A percentile compares a stretch with the other conserved stretches of the same genome.
These are phyloP conservation scores for Pseudopyrenochaeta lycopersici DNA, from an alignment of 2,329 filamentous ascomycete species.

Conservation along the genomic window DNA sequence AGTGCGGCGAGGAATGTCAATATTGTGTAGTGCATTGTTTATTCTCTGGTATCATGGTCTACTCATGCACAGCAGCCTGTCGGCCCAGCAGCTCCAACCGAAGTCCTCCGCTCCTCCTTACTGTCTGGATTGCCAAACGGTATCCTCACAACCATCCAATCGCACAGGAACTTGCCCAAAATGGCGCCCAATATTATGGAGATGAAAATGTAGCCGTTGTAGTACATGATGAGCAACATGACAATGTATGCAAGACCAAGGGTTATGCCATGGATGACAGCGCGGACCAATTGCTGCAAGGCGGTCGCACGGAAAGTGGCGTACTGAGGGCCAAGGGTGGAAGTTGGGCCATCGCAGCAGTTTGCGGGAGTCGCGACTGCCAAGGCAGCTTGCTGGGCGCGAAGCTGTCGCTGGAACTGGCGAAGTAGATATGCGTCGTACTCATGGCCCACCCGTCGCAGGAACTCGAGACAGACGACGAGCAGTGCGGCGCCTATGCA, in stretches of 20 bases:
- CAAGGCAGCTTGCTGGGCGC: conserved; percentile 29
- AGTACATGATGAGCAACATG: conserved; percentile 76
- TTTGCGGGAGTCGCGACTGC: conserved; percentile 26
- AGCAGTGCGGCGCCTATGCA: conserved; percentile 83
- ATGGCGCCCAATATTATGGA: conserved; percentile 81
- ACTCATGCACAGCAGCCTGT: conserved; percentile 41
- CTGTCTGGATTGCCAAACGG: conserved; percentile 32
- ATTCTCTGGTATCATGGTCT: background rate
- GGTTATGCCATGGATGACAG: conserved; percentile 73
- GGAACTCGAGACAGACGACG: conserved; percentile 74
- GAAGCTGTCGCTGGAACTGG: conserved; percentile 55
- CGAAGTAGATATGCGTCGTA: conserved; percentile 74
- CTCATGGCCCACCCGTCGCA: conserved; percentile 75
- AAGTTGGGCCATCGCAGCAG: conserved; percentile 35
- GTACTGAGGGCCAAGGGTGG: conserved; percentile 32
- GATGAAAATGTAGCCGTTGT: conserved; percentile 78
- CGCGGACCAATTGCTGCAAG: conserved; percentile 72
- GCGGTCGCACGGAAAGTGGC: conserved; percentile 63
- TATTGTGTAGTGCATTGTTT: too few relatives aligned
- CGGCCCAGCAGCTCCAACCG: conserved; percentile 35
- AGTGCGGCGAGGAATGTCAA: too few relatives aligned
- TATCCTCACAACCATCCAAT: conserved; percentile 62
- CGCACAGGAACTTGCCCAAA: conserved; percentile 76
- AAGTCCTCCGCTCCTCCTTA: conserved; percentile 31
- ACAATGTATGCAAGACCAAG: conserved; percentile 81